Percentiles rank a stretch among this genome's conserved stretches.
Conservation (phyloP, 2,329 filamentous ascomycete genomes). For the Pleurostoma richardsiae region DNA sequence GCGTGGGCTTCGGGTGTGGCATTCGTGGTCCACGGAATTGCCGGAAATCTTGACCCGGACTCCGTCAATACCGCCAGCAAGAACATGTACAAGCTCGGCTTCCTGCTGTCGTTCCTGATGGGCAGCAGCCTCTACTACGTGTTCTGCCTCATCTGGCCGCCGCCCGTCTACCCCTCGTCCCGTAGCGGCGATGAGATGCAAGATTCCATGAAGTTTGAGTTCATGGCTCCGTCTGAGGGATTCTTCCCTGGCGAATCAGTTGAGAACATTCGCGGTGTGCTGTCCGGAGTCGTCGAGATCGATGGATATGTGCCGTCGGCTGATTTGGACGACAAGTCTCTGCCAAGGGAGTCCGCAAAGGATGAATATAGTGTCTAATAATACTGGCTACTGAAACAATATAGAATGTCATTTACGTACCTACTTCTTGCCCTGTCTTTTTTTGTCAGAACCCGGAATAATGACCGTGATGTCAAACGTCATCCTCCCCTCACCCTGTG, state of each 20-base stretch:
- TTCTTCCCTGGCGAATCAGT: not conserved
- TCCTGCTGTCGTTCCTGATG: conserved; percentile 22
- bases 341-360: not conserved
- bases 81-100: conserved; percentile 28
- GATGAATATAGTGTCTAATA: not conserved
- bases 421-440: no score
- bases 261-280: not conserved
- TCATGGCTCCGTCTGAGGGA: not conserved
- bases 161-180: not conserved
- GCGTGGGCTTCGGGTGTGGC: conserved; percentile 21
- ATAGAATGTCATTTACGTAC: no score
- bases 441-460: no score
- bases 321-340: not conserved
- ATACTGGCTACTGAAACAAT: no score
- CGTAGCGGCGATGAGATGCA: not conserved
- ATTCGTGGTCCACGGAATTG: conserved; percentile 25
- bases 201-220: not conserved
- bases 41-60: conserved; percentile 21
- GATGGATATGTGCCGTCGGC: not conserved
- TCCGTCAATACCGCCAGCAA: conserved; percentile 21
- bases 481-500: no score
- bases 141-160: conserved; percentile 13
- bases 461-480: no score
- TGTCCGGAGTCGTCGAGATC: not conserved
- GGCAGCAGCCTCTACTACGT: conserved; percentile 20